Evolutionary conservation across 352 stramenopile genomes (phyloP).

Genomic region (Thalassiosira hispida): DNA sequence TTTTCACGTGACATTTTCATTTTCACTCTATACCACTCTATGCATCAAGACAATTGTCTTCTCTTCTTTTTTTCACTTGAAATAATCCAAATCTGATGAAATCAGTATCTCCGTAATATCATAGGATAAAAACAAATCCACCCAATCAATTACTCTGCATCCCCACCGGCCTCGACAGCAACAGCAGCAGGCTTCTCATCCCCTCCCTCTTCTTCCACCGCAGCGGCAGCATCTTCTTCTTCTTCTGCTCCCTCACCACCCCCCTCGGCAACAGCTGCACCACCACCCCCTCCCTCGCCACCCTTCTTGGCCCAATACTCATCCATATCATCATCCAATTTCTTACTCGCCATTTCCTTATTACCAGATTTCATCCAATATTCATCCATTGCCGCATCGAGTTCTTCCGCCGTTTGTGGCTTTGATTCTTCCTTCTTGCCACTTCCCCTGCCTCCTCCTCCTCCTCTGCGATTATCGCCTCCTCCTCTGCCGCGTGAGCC

Average conservation of each 20-base stretch:
- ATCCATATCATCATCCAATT: conserved; percentile 82
- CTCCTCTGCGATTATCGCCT: neutral
- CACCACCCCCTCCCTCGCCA: conserved; percentile 24
- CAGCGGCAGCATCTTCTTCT: conserved; percentile 18
- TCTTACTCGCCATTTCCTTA: conserved; percentile 70
- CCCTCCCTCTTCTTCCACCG: conserved; percentile 4
- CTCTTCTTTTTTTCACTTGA: no score
- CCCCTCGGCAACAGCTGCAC: conserved; percentile 25
- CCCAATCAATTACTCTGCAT: conserved; percentile 13
- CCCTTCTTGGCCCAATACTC: conserved; percentile 74
- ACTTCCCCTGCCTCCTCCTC: neutral
- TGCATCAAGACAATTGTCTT: no score
- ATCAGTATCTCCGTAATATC: neutral
- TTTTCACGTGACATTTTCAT: no score
- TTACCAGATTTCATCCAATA: conserved; percentile 78
- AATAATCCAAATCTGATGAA: conserved; percentile 1
- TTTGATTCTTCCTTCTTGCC: conserved; percentile 56
- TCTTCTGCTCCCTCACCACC: conserved; percentile 29
- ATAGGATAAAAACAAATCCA: neutral
- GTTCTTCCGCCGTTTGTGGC: conserved; percentile 62
- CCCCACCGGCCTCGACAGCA: conserved; percentile 7
- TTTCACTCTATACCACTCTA: no score
- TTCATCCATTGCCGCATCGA: conserved; percentile 77
- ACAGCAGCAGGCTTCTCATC: conserved; percentile 14
- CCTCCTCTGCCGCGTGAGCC: conserved; percentile 1